Evolutionary conservation across 1,284 basidiomycete species (phyloP).

Genomic region (Puccinia novopanici): DNA sequence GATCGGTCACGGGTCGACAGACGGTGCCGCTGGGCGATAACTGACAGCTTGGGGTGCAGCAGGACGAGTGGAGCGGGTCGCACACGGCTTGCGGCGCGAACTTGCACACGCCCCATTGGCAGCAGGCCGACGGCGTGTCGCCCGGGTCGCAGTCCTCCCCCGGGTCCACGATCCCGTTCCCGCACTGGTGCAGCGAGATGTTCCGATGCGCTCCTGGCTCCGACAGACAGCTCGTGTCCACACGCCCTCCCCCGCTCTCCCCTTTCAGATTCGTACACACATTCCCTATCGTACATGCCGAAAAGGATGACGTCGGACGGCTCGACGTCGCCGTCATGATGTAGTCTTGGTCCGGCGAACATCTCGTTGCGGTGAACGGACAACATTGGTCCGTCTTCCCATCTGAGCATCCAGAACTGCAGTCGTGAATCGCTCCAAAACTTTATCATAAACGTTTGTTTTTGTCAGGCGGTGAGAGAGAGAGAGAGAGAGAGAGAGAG

Average conservation of each 20-base stretch:
- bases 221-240: conserved; percentile 52
- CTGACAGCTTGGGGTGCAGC: conserved; percentile 56
- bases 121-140: conserved; percentile 55
- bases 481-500: conserved; percentile 47
- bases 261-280: conserved; percentile 54
- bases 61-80: conserved; percentile 55
- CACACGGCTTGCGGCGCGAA: conserved; percentile 55
- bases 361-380: conserved; percentile 54
- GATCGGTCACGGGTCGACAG: conserved; percentile 56
- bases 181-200: conserved; percentile 56
- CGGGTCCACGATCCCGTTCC: conserved; percentile 57
- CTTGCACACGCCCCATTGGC: conserved; percentile 54
- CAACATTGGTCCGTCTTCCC: conserved; percentile 54
- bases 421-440: conserved; percentile 59
- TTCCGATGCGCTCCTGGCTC: conserved; percentile 52
- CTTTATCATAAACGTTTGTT: conserved; percentile 37
- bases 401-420: conserved; percentile 54
- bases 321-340: conserved; percentile 54
- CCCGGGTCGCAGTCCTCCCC: conserved; percentile 59
- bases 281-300: conserved; percentile 57
- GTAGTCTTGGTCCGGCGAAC: conserved; percentile 55
- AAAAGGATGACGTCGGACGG: conserved; percentile 36
- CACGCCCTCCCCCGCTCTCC: conserved; percentile 1
- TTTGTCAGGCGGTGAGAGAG: not conserved
- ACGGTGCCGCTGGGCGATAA: conserved; percentile 54